These are phyloP conservation scores for Claviceps paspali DNA, from an alignment of 2,329 filamentous ascomycete species.

Conservation along the genomic window DNA sequence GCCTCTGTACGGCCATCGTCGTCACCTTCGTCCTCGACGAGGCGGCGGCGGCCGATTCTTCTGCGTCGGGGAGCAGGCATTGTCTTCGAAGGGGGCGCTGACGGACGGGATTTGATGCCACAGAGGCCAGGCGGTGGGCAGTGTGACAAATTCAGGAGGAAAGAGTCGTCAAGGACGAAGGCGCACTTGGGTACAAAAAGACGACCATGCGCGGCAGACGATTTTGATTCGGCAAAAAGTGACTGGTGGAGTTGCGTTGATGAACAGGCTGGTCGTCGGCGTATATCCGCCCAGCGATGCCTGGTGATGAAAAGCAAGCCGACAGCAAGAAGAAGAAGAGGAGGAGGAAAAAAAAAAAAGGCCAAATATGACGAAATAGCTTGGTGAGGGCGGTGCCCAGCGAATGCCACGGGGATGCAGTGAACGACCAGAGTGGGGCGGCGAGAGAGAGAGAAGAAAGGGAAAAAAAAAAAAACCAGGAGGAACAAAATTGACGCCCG, in stretches of 20 bases:
- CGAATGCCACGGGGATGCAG: background rate
- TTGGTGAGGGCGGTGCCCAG: background rate
- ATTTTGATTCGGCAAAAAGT: background rate
- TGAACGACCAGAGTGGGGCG: background rate
- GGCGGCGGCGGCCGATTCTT: slow-evolving; percentile 53
- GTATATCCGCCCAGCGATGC: slow-evolving; percentile 12
- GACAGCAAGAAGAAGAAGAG: background rate
- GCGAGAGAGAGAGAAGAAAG: background rate
- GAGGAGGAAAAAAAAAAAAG: slow-evolving; percentile 1
- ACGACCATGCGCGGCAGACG: slow-evolving; percentile 14
- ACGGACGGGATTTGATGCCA: slow-evolving; percentile 1
- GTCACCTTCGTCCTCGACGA: slow-evolving; percentile 55
- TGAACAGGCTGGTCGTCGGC: slow-evolving; percentile 1
- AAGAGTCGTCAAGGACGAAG: slow-evolving; percentile 13
- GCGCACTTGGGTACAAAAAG: slow-evolving; percentile 12
- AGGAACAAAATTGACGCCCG: background rate
- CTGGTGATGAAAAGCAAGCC: slow-evolving; percentile 4
- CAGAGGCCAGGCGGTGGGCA: slow-evolving; percentile 3
- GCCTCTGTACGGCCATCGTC: slow-evolving; percentile 44
- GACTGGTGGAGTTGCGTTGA: slow-evolving; percentile 5
- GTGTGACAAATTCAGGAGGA: slow-evolving; percentile 14
- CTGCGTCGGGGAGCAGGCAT: slow-evolving; percentile 38
- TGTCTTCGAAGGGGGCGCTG: slow-evolving; percentile 9
- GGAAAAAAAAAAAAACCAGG: no score
- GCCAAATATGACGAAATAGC: background rate